Conservation (phyloP, 1,139 yeast species). For the Saccharomyces hybrid region DNA sequence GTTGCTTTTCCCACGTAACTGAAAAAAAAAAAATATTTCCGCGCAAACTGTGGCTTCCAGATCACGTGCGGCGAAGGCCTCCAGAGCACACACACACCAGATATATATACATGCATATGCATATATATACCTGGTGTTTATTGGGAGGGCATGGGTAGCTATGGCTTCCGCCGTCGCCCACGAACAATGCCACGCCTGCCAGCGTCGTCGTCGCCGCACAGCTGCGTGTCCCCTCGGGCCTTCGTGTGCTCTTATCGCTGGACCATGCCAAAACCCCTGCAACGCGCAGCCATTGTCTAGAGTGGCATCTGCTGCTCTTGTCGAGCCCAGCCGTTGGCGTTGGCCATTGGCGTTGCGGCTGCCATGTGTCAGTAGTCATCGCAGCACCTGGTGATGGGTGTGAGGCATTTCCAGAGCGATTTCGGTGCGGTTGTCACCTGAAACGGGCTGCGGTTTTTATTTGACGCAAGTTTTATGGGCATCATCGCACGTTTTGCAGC, state of each 20-base stretch:
- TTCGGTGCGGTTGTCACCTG: neutral
- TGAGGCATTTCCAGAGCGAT: neutral
- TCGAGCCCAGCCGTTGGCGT: too few species aligned
- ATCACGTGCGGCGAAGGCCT: neutral
- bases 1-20: neutral
- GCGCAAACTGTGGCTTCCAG: neutral
- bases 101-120: too few species aligned
- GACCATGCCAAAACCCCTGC: too few species aligned
- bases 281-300: neutral
- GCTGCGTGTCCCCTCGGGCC: too few species aligned
- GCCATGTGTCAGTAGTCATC: neutral
- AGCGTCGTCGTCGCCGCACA: too few species aligned
- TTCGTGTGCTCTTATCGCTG: neutral
- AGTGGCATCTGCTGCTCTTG: neutral
- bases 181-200: too few species aligned
- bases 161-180: too few species aligned
- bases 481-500: neutral
- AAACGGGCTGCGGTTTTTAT: neutral
- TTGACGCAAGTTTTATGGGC: neutral
- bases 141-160: too few species aligned
- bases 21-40: neutral
- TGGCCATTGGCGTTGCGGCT: neutral
- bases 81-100: too few species aligned
- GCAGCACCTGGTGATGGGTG: neutral
- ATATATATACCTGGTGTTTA: too few species aligned